Base-by-base conservation (phyloP, 768 basidiomycete species). In the Pisolithus orientalis region DNA sequence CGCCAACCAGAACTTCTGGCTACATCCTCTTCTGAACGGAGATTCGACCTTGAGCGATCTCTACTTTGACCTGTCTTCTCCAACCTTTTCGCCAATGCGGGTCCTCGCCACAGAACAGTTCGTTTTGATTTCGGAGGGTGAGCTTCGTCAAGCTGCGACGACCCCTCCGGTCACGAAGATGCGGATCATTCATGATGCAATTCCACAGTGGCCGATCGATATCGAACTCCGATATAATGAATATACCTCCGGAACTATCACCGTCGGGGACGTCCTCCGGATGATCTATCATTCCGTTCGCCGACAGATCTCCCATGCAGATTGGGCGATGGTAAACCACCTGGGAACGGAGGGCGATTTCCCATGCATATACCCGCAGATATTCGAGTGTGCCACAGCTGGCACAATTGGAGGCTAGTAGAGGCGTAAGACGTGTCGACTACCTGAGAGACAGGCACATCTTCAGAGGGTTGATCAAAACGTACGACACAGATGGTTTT, bases 131-230 rank as follows among this genome's bases (percentile, higher is more conserved):
- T 61, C 76, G 0, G 44, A 57, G 0, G 77, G 79, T 0, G 77
- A 82, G 28, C 70, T 85, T 8, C 52, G 51, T 1, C 71, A 82
- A 62, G 68, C 75, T 4, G 84, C 82, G n/a, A 82, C 82, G 6
- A 69, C 78, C 58, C 85, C 85, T 0, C 64, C 75, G 0, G 63
- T 80, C 47, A 75, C 73, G 7, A 73, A 68, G 38, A 74, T 87
- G 58, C 74, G 76, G 17, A 80, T 88, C 59, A 60, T 74, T 1
- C 80, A 78, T 59, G 81, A 85, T 49, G 55, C 60, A 16, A 70
- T 84, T 44, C 79, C 80, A 0, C 60, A 76, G 24, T 87, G 84
- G 84, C 78, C 82, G 11, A 73, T 87, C 47, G 74, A 78, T 50
- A 62, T 87, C 47, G 67, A 74, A 40, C 74, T 70, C 57, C 67